These are phyloP conservation scores for Aspergillus sclerotiicarbonarius DNA, from an alignment of 495 filamentous ascomycete species.

Conservation along the genomic window DNA sequence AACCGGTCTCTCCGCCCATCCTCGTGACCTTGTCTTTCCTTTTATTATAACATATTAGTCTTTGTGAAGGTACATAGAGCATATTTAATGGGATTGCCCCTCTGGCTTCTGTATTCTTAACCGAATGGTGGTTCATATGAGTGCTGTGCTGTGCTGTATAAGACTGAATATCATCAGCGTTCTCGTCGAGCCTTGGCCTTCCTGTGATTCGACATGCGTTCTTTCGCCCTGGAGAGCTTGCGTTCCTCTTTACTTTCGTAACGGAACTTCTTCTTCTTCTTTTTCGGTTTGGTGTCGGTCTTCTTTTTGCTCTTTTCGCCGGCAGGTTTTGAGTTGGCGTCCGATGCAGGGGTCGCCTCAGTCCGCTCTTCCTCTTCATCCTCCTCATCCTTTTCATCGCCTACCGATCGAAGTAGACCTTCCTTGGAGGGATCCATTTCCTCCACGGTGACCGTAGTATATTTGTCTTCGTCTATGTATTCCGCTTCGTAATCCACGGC, in stretches of 20 bases:
- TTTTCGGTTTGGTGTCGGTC: constrained; percentile 57
- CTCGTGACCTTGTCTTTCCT: constrained; percentile 8
- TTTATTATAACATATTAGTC: constrained; percentile 3
- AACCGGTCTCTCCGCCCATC: constrained; percentile 14
- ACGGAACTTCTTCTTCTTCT: constrained; percentile 84
- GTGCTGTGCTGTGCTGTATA: neutral
- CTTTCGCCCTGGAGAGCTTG: constrained; percentile 62
- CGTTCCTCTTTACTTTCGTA: constrained; percentile 87
- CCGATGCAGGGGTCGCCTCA: constrained; percentile 28
- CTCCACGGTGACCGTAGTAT: constrained; percentile 90
- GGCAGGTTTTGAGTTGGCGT: constrained; percentile 25
- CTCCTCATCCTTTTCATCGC: constrained; percentile 47
- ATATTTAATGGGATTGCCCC: constrained; percentile 13
- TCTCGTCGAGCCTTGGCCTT: constrained; percentile 47
- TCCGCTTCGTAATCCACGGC: constrained; percentile 81
- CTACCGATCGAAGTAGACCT: constrained; percentile 56
- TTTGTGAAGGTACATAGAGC: constrained; percentile 18
- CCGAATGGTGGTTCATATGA: neutral
- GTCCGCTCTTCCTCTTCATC: constrained; percentile 39
- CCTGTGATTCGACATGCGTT: constrained; percentile 58
- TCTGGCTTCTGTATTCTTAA: constrained; percentile 5
- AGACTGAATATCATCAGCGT: constrained; percentile 20
- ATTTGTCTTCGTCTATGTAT: constrained; percentile 94
- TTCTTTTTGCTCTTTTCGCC: constrained; percentile 49
- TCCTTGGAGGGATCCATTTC: constrained; percentile 79